Evolutionary conservation across 2,329 filamentous ascomycete genomes (phyloP), one percentile per base, ranked within the genome.

Genomic region (Fusarium fracticaudum): DNA sequence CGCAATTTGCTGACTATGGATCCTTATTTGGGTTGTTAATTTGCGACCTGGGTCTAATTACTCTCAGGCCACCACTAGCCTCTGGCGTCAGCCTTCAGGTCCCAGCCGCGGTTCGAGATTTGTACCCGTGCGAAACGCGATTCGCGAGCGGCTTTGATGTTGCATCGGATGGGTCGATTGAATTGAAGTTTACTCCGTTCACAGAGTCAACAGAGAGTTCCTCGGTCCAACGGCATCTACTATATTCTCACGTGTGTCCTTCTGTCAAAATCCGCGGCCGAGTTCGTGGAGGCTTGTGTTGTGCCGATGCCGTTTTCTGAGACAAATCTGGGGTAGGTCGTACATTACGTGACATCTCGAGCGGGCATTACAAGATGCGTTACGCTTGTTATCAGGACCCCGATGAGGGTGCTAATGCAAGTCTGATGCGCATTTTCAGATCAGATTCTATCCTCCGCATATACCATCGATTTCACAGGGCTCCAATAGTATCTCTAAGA

Each of bases 281-380:
- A 22, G 38, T 55, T 43, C 41, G 18, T 60, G 47, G 26, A 48
- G 44, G 51, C 57, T 55, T 71, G 51, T 57, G 29, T 37, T 38
- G 72, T 54, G 60, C 58, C 41, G 29, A 51, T 50, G 38, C 50
- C 67, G 41, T 60, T 72, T 48, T 71, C 54, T 54, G 55, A 74
- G 67, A 73, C 58, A 67, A 74, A 69, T 57, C 63, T 48, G 67
- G 71, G 67, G 71, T 69, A 74, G 38, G 26, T 35, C 24, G 37
- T 29, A 38, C 51, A n/a, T 29, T 37, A 29, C 50, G 10, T 53
- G 33, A 53, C 35, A 15, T 37, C 17, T 37, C 14, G n/a, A 17
- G n/a, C n/a, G 22, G 50, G 33, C 33, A 38, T 54, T 22, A 12
- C 33, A 29, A 38, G 57, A 55, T 57, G 71, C 50, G 47, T 40